phyloP scores from a whole-genome alignment of 768 basidiomycete species.

The Kwoniella bestiolae region DNA sequence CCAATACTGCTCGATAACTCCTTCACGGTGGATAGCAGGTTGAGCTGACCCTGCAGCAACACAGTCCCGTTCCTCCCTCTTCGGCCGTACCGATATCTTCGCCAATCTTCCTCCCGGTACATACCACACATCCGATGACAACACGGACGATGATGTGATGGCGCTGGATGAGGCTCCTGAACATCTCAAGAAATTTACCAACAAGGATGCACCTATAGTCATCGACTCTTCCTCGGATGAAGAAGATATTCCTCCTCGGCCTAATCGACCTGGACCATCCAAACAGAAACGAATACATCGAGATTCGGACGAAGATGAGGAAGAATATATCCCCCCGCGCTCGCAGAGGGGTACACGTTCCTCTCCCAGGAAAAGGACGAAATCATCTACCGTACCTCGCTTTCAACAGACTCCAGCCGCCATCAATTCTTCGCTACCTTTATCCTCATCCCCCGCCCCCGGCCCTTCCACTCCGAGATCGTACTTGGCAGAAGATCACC shows the following conservation, averaged over 20 bases:
- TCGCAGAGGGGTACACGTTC: not conserved
- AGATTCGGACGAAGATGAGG: not conserved
- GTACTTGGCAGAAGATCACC: constrained; percentile 14
- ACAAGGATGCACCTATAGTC: constrained; percentile 16
- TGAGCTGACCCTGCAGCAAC: not conserved
- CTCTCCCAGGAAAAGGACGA: not conserved
- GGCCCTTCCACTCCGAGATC: constrained; percentile 7
- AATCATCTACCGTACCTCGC: not conserved
- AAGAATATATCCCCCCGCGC: too few species aligned
- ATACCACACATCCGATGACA: constrained; percentile 14
- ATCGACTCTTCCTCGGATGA: constrained; percentile 15
- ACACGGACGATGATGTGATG: constrained; percentile 2
- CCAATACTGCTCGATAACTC: not conserved
- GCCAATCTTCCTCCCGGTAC: constrained; percentile 15
- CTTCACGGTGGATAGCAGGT: too few species aligned
- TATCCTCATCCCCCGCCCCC: not conserved
- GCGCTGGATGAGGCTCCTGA: constrained; percentile 17
- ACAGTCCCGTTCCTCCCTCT: constrained; percentile 3
- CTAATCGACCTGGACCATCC: not conserved
- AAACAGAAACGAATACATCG: not conserved
- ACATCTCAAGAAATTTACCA: constrained; percentile 13
- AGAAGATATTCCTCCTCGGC: not conserved
- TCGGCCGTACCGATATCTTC: not conserved
- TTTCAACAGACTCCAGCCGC: not conserved
- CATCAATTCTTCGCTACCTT: not conserved